phyloP scores from a whole-genome alignment of 257 asterid genomes.

The Penstemon davidsonii region DNA sequence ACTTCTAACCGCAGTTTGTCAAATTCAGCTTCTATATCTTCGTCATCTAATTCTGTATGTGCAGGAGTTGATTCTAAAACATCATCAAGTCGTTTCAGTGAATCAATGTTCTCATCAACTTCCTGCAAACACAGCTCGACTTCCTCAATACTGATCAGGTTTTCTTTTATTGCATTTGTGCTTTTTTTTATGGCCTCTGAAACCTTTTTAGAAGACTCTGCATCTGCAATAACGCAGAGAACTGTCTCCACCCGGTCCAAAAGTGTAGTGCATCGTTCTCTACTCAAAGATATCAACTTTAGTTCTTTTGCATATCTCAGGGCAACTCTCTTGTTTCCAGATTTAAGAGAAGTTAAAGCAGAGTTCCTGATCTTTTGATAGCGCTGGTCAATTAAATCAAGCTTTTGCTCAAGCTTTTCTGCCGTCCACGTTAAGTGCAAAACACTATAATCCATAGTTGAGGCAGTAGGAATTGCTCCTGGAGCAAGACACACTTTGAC shows the following conservation, averaged over 20 bases:
- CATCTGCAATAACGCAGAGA: conserved; percentile 64
- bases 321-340: conserved; percentile 62
- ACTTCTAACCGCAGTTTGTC: conserved; percentile 54
- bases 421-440: conserved; percentile 72
- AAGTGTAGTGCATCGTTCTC: conserved; percentile 66
- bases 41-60: conserved; percentile 49
- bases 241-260: conserved; percentile 75
- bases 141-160: conserved; percentile 55
- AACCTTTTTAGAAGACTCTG: conserved; percentile 85
- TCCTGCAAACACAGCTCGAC: conserved; percentile 69
- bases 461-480: conserved; percentile 50
- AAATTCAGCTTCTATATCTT: conserved; percentile 73
- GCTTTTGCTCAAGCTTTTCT: conserved; percentile 74
- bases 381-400: conserved; percentile 64
- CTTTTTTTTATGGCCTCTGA: conserved; percentile 72
- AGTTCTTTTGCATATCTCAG: conserved; percentile 63
- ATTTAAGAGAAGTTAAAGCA: conserved; percentile 56
- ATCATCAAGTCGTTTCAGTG: conserved; percentile 62
- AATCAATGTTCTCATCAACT: conserved; percentile 57
- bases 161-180: conserved; percentile 59
- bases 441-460: conserved; percentile 56
- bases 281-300: conserved; percentile 65
- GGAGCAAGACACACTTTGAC: conserved; percentile 70
- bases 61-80: conserved; percentile 49
- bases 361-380: conserved; percentile 56